phyloP scores from a whole-genome alignment of 116 monocot species.

The Zostera marina region DNA sequence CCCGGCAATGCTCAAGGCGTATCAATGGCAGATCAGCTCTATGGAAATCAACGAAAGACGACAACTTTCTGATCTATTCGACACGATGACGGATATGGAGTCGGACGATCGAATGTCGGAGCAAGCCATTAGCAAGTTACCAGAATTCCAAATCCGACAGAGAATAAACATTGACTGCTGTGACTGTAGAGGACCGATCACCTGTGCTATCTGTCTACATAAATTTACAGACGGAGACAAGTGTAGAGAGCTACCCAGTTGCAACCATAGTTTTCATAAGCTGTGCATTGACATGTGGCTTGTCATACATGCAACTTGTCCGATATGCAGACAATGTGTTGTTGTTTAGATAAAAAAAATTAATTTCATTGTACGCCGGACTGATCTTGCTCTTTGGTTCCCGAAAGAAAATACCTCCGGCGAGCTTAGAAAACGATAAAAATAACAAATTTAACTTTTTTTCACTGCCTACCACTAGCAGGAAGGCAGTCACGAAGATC shows the following conservation, averaged over 20 bases:
- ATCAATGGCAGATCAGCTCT: slow-evolving; percentile 41
- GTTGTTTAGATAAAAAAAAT: neutral
- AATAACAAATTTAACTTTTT: no score
- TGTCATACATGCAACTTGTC: slow-evolving; percentile 27
- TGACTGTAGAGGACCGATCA: slow-evolving; percentile 2
- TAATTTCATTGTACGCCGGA: no score
- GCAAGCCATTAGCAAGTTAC: slow-evolving; percentile 21
- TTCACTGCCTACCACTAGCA: no score
- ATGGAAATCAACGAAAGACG: slow-evolving; percentile 6
- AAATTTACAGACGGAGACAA: slow-evolving; percentile 20
- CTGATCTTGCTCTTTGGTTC: neutral
- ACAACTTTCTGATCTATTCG: slow-evolving; percentile 24
- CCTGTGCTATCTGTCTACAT: slow-evolving; percentile 49
- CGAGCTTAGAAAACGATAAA: no score
- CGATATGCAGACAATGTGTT: slow-evolving; percentile 34
- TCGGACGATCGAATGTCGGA: slow-evolving; percentile 16
- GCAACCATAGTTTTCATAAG: slow-evolving; percentile 29
- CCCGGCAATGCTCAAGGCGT: slow-evolving; percentile 51
- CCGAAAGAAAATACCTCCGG: no score
- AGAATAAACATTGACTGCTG: neutral
- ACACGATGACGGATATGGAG: slow-evolving; percentile 1
- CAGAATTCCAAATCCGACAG: slow-evolving; percentile 14
- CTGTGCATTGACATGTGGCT: slow-evolving; percentile 47
- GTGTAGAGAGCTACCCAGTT: slow-evolving; percentile 30
- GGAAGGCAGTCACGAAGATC: no score